phyloP scores from a whole-genome alignment of 768 basidiomycete genomes.

The Aureoboletus auriporus region DNA sequence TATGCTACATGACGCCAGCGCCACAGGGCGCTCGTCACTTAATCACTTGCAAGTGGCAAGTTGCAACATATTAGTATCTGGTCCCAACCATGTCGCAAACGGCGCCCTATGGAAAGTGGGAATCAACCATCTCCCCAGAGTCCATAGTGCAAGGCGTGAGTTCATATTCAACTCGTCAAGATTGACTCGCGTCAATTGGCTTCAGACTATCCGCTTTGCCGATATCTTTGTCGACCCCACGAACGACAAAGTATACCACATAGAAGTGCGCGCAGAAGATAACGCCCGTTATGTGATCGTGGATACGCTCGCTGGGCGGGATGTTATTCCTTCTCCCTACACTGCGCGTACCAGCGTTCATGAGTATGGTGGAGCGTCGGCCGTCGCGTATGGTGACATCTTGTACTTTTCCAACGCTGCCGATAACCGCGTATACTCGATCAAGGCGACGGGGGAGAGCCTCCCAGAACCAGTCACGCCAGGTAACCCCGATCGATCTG shows the following conservation, averaged over 20 bases:
- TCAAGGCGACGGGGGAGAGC: constrained; percentile 21
- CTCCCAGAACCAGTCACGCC: constrained; percentile 54
- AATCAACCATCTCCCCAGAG: constrained; percentile 52
- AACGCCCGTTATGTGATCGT: constrained; percentile 56
- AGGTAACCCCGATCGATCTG: constrained; percentile 37
- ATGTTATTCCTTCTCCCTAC: constrained; percentile 52
- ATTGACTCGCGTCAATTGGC: background rate
- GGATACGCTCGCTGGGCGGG: constrained; percentile 40
- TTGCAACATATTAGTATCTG: too few relatives aligned
- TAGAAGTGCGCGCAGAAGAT: constrained; percentile 58
- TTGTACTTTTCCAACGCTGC: constrained; percentile 57
- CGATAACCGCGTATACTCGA: constrained; percentile 52
- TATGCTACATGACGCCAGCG: too few relatives aligned
- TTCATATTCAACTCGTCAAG: constrained; percentile 4
- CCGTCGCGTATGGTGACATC: constrained; percentile 44
- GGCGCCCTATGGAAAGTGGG: constrained; percentile 63
- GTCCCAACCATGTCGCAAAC: constrained; percentile 12
- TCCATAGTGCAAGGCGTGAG: constrained; percentile 45
- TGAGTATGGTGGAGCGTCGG: constrained; percentile 69
- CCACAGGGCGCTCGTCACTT: too few relatives aligned
- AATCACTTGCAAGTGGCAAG: too few relatives aligned
- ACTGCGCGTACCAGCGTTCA: constrained; percentile 58
- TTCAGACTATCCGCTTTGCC: constrained; percentile 27
- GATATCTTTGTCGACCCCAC: constrained; percentile 54
- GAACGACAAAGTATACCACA: constrained; percentile 44